Evolutionary conservation across 192 early-diverging fungal genomes (phyloP), one percentile per base, ranked within the genome.

Genomic region (Kappamyces sp.): DNA sequence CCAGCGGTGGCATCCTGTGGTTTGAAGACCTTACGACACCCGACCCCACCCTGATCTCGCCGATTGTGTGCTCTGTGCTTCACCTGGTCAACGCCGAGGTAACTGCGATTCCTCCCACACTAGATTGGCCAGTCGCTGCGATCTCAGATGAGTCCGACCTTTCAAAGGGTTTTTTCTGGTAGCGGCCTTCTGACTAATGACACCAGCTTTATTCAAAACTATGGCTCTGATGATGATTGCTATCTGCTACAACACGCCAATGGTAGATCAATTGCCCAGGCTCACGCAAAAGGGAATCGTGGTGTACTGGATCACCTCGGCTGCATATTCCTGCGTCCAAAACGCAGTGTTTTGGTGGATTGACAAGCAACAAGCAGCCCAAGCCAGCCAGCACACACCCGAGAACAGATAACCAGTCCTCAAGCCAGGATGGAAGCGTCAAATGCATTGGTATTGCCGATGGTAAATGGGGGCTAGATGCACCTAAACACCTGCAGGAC

Each of bases 81-180:
- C 84, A 88, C 62, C 61, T 88, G 14, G 42, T 79, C 0, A 91
- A 89, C 64, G 78, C 87, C 22, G 85, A 91, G 74, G 86, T 86
- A 71, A 53, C 45, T 29, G 40, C 36, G 22, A 15, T 38, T 7
- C 48, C 22, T 22, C 22, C 22, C 22, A 22, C 22, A 22, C 22
- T 22, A 22, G 22, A 22, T 22, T 22, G 22, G 22, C 22, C 22
- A 22, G 22, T 22, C 22, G 22, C 22, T 22, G 22, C 22, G 22
- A 22, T 22, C 22, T 22, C 22, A 22, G 22, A 22, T 22, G 22
- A 22, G 22, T 22, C 22, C 22, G 22, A 22, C 22, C 22, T 22
- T 22, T 22, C 42, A 43, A 43, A 43, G 14, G 42, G 42, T 43
- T 9, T 14, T 43, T 43, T 9, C 9, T 43, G 9, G 8, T 14